Base-by-base conservation (phyloP, 257 asterid species). In the Solanum piurae region DNA sequence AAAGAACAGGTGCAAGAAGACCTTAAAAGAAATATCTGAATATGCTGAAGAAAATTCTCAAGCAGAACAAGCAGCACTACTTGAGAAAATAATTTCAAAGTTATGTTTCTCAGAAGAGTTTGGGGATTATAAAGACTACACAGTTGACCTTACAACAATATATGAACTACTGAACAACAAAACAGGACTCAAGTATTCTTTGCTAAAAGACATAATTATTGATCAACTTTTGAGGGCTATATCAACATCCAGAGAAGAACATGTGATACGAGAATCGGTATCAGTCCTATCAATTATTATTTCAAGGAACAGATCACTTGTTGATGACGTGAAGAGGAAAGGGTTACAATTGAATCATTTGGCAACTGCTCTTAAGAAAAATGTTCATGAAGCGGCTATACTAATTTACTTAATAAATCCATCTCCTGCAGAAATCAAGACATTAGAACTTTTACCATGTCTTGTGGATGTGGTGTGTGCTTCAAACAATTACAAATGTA, bases 341-440 rank as follows among this genome's bases (percentile, higher is more conserved):
- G 99, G 99, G 25, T 72, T 96, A 69, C 96, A 92, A 89, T 89
- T 96, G 69, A 89, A 92, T 55, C 98, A 95, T 83, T 88, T 96
- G 74, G 99, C 96, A 21, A 92, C 93, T 5, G 99, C 99, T 88
- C 95, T 96, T 73, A 94, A 93, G 80, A 92, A 92, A 66, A 94
- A 95, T 80, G 95, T 95, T 38, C 96, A 94, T 23, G 99, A 96
- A 86, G 99, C 99, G 1, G 98, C 94, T 42, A 89, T 92, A 37
- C 92, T 96, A 6, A 96, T 96, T 42, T 94, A 95, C 89, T 85
- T 96, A 66, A 94, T 95, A 87, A 94, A 92, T 73, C 99, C 98
- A 58, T 89, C 98, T 52, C 98, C 99, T 25, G 91, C 88, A 34
- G 99, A 96, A 89, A 95, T 96, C 74, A 94, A 87, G 88, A 94